These are phyloP conservation scores for Aspergillus pseudoglaucus DNA, from an alignment of 2,329 filamentous ascomycete genomes.

Conservation along the genomic window DNA sequence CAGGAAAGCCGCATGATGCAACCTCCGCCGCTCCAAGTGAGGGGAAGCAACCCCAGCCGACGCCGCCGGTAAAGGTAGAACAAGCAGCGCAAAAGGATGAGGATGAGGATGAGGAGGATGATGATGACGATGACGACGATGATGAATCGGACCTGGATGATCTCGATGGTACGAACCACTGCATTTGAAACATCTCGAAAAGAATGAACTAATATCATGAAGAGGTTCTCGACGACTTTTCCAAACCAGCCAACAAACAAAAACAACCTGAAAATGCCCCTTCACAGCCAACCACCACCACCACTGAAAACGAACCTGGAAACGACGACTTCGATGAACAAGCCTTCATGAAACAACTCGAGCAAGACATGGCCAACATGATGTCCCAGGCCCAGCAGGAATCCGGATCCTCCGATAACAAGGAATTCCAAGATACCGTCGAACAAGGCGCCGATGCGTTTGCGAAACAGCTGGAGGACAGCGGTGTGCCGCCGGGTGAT, in stretches of 20 bases:
- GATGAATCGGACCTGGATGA: constrained; percentile 94
- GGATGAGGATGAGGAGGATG: background rate
- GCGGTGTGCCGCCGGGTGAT: constrained; percentile 27
- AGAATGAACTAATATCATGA: constrained; percentile 7
- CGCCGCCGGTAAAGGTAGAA: background rate
- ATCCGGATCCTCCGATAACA: constrained; percentile 13
- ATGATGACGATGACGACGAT: constrained; percentile 46
- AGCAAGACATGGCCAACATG: constrained; percentile 80
- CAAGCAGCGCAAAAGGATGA: background rate
- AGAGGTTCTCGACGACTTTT: constrained; percentile 92
- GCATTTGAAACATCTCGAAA: background rate
- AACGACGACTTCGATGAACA: constrained; percentile 27
- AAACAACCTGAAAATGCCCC: background rate
- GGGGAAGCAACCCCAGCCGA: background rate
- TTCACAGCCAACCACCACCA: background rate
- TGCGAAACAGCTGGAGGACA: constrained; percentile 30
- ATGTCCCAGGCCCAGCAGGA: constrained; percentile 45
- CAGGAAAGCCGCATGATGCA: background rate
- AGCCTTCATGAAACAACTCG: constrained; percentile 73
- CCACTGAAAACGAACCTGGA: background rate
- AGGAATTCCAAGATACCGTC: constrained; percentile 19
- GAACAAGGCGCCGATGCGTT: constrained; percentile 30
- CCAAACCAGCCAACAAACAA: constrained; percentile 30
- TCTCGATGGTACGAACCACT: constrained; percentile 62
- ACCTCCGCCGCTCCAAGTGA: background rate